Percentiles rank a stretch among this genome's conserved stretches.
These are phyloP conservation scores for Gastrodia elata DNA, from an alignment of 106 monocot species.

Conservation along the genomic window DNA sequence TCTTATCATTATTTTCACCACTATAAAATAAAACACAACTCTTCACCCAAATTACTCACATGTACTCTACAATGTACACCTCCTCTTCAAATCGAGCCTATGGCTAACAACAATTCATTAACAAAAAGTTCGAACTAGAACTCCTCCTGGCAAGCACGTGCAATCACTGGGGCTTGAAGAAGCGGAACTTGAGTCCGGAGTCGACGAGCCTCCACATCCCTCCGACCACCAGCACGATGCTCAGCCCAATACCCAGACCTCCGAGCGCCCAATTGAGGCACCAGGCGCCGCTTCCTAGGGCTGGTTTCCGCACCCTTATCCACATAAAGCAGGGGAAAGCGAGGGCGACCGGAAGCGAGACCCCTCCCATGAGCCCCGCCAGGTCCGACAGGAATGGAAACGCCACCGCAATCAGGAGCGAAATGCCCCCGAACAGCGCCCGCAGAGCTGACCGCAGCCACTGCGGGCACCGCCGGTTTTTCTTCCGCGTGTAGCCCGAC, in stretches of 20 bases:
- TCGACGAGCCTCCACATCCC: slow-evolving; percentile 53
- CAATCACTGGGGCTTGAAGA: slow-evolving; percentile 70
- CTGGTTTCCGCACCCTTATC: slow-evolving; percentile 59
- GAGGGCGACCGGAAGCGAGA: slow-evolving; percentile 70
- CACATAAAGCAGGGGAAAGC: slow-evolving; percentile 92
- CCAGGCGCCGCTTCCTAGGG: slow-evolving; percentile 44
- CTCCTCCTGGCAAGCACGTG: no score
- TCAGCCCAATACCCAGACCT: slow-evolving; percentile 53
- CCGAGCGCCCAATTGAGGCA: slow-evolving; percentile 63
- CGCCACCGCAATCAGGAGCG: slow-evolving; percentile 53
- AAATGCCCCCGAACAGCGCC: slow-evolving; percentile 33
- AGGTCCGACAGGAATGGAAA: slow-evolving; percentile 75
- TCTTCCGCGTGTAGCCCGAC: slow-evolving; percentile 40
- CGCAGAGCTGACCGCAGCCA: slow-evolving; percentile 51
- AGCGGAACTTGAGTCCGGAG: slow-evolving; percentile 50
- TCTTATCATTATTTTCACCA: no score
- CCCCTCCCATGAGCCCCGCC: slow-evolving; percentile 58
- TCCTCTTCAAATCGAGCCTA: no score
- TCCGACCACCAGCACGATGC: slow-evolving; percentile 39
- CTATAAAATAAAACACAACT: no score
- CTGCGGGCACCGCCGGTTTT: slow-evolving; percentile 63
- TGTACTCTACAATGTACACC: no score
- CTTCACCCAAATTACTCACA: no score
- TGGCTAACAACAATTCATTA: background rate
- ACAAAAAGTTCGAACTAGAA: background rate